Evolutionary conservation across 129 eudicot species (phyloP), one percentile per base, ranked within the genome.

Genomic region (Flaveria trinervia): DNA sequence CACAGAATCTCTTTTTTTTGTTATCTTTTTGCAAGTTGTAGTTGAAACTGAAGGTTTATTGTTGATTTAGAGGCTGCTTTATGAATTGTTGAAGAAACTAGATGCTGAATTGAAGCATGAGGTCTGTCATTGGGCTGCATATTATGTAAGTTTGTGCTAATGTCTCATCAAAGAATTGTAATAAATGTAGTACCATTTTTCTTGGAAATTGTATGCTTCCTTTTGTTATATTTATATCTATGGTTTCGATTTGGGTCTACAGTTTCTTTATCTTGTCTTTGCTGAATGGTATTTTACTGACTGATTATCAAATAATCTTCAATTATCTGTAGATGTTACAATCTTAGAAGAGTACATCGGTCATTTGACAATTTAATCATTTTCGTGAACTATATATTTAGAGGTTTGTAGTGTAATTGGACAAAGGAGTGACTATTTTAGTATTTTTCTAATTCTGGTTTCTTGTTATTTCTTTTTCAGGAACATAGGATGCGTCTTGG

Each of bases 401-500:
- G 45, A 76, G 50, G 14, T 10, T 43, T 51, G n/a, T 39, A 6
- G 12, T 54, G 66, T 72, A 54, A 59, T 72, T 61, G 52, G 52
- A 56, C 54, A n/a, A 20, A 68, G 56, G 73, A 45, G 41, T 45
- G 20, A 4, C 20, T 26, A 54, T 11, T 51, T 20, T 20, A 20
- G 22, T 20, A 20, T 20, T 20, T 20, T 26, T 36, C 48, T 59
- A 68, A 66, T 62, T 71, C 49, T 62, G 55, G 9, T 72, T 75
- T 85, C 12, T 54, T 23, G 26, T 59, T 36, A 16, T 39, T 60
- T 65, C 5, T 33, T 33, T 45, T 41, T 57, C 92, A 93, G 98
- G 98, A 93, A 80, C 97, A 93, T 81, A 87, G 97, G 82, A 88
- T 93, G 88, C 97, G 96, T 16, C 97, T 89, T 66, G 98, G 98